Conservation (phyloP, 768 basidiomycete genomes). For the Collybiopsis luxurians region DNA sequence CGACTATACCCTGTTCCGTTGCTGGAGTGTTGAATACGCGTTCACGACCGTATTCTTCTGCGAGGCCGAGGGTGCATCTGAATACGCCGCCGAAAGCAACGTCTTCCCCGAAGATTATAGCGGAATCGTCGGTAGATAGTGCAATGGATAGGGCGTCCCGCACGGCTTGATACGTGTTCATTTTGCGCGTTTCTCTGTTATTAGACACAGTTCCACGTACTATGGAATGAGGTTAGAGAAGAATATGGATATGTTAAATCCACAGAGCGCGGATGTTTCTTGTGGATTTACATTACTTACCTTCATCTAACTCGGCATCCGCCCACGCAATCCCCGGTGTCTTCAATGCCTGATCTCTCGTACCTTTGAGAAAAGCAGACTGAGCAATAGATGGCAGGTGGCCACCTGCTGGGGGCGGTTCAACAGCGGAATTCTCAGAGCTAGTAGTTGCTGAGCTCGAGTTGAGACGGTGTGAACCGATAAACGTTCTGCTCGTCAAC, state of each 20-base stretch:
- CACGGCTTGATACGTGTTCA: constrained; percentile 94
- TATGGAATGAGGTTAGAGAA: background rate
- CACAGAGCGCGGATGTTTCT: too few species aligned
- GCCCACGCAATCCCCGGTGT: constrained; percentile 73
- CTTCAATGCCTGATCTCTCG: constrained; percentile 68
- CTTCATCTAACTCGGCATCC: constrained; percentile 49
- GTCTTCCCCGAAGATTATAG: constrained; percentile 89
- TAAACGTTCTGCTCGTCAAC: too few species aligned
- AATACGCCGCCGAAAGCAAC: constrained; percentile 96
- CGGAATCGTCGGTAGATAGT: constrained; percentile 78
- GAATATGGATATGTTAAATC: constrained; percentile 21
- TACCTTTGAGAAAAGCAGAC: constrained; percentile 60
- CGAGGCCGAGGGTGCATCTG: constrained; percentile 52
- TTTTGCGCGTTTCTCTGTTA: constrained; percentile 87
- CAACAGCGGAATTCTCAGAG: constrained; percentile 24
- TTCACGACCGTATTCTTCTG: constrained; percentile 93
- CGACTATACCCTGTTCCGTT: constrained; percentile 91
- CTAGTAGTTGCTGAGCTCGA: too few species aligned
- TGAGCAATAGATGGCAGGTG: constrained; percentile 71
- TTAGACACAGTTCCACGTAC: constrained; percentile 25
- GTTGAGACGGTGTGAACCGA: too few species aligned
- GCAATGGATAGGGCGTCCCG: constrained; percentile 90
- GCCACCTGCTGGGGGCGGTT: constrained; percentile 78
- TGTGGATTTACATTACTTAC: background rate
- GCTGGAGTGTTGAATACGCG: constrained; percentile 95